Evolutionary conservation across 2,329 filamentous ascomycete genomes (phyloP).

Genomic region (Scopulariopsis brevicaulis): DNA sequence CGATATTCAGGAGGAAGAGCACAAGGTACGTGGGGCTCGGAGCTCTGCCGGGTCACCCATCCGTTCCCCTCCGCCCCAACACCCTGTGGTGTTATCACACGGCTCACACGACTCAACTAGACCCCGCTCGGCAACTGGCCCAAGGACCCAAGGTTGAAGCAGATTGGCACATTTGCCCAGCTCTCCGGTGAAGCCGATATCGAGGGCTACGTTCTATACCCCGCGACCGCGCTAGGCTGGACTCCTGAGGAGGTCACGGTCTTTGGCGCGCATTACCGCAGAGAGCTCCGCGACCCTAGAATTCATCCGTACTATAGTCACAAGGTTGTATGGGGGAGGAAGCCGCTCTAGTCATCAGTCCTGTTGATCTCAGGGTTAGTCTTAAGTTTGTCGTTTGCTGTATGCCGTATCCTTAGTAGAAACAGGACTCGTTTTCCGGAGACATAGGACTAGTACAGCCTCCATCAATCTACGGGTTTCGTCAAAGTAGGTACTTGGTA

Average conservation of each 20-base stretch:
- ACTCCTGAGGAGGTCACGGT: constrained; percentile 17
- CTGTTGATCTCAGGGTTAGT: too few relatives aligned
- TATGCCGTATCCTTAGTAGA: too few relatives aligned
- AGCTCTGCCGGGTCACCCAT: too few relatives aligned
- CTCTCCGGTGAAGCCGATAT: constrained; percentile 20
- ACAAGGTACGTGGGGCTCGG: constrained; percentile 8
- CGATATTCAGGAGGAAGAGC: constrained; percentile 10
- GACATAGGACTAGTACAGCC: too few relatives aligned
- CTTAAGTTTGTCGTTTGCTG: too few relatives aligned
- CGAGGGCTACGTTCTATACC: constrained; percentile 24
- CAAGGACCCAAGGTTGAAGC: constrained; percentile 29
- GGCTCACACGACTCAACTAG: not conserved
- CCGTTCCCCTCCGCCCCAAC: too few relatives aligned
- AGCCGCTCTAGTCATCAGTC: not conserved
- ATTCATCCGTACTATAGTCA: constrained; percentile 27
- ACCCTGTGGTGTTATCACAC: constrained; percentile 16
- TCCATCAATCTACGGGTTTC: too few relatives aligned
- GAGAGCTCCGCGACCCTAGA: constrained; percentile 18
- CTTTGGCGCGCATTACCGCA: constrained; percentile 19
- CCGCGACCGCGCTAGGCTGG: constrained; percentile 22
- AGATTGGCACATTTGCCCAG: constrained; percentile 25
- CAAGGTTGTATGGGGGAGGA: constrained; percentile 13
- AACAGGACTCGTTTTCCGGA: too few relatives aligned
- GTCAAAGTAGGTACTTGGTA: too few relatives aligned
- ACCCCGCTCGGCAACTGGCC: constrained; percentile 32